Base-by-base conservation (phyloP, 768 basidiomycete species). In the Panaeolus papilionaceus region DNA sequence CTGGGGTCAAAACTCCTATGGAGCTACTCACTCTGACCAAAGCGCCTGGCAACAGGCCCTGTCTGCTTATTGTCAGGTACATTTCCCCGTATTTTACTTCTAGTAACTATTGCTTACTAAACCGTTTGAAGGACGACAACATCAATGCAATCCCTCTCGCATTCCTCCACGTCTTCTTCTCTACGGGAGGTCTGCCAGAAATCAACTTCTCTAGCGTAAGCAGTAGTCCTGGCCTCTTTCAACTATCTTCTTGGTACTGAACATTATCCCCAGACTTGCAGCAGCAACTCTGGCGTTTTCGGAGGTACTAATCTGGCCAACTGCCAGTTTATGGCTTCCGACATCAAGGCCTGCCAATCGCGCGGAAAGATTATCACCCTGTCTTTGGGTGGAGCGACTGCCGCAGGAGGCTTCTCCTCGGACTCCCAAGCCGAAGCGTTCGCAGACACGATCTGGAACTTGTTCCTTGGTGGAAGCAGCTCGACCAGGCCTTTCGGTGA, bases 401-500 rank as follows among this genome's bases (percentile, higher is more conserved):
- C 88, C 8, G 80, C 82, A 7, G 84, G 80, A 8, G 77, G 77
- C 37, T 90, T 91, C 72, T 71, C 78, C 33, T 85, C 82, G 37
- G 86, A 87, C 63, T 72, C 82, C 0, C 83, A 88, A 72, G 89
- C 85, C 0, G 64, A 77, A 49, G 72, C 76, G 7, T 91, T 89
- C 71, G 89, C 87, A 0, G 79, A 86, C 61, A 85, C 83, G 0
- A 81, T 91, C 49, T 92, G 90, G 90, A 82, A 89, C 74, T 70
- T 87, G n/a, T 90, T 91, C 80, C 80, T 92, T 20, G 90, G 88
- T 9, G 90, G 90, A 18, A 81, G 79, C 0, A 87, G 85, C 67
- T 74, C 75, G 23, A 88, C 82, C 4, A 79, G 90, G 64, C 90
- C 90, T 0, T 91, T 91, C 71, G 90, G 89, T 11, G 68, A 76